These are phyloP conservation scores for Podaxis mareebaensis DNA, from an alignment of 768 basidiomycete genomes.

Conservation along the genomic window DNA sequence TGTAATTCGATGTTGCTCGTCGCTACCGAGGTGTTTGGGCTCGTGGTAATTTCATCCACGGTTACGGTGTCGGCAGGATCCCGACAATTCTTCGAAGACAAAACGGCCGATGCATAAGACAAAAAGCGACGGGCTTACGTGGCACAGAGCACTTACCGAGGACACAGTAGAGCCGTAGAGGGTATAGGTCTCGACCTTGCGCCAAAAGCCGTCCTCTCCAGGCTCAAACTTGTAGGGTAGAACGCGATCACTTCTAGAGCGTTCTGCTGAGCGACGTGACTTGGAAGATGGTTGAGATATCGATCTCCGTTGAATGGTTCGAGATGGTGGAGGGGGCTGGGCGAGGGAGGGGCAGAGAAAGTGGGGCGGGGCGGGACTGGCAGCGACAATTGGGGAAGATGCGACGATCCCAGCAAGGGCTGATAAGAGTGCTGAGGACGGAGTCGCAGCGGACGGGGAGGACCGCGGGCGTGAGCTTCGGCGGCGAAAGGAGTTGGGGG, in stretches of 20 bases:
- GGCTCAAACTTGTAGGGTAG: constrained; percentile 58
- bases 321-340: constrained; percentile 2
- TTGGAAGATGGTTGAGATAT: constrained; percentile 19
- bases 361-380: constrained; percentile 53
- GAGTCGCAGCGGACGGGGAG: constrained; percentile 23
- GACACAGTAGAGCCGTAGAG: constrained; percentile 74
- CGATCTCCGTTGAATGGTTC: constrained; percentile 15
- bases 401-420: constrained; percentile 55
- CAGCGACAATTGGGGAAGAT: constrained; percentile 44
- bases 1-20: constrained; percentile 29
- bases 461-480: neutral
- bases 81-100: constrained; percentile 24
- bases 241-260: constrained; percentile 19
- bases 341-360: constrained; percentile 61
- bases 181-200: constrained; percentile 53
- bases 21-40: constrained; percentile 21
- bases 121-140: constrained; percentile 4
- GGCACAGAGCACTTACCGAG: constrained; percentile 38
- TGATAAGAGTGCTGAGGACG: constrained; percentile 55
- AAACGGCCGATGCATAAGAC: neutral
- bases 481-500: constrained; percentile 15
- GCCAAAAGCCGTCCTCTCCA: constrained; percentile 60
- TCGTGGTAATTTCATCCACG: constrained; percentile 24
- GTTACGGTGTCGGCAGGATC: constrained; percentile 27
- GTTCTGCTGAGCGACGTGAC: neutral